phyloP scores from a whole-genome alignment of 345 rosid genomes.

The Rhizophora mangle region DNA sequence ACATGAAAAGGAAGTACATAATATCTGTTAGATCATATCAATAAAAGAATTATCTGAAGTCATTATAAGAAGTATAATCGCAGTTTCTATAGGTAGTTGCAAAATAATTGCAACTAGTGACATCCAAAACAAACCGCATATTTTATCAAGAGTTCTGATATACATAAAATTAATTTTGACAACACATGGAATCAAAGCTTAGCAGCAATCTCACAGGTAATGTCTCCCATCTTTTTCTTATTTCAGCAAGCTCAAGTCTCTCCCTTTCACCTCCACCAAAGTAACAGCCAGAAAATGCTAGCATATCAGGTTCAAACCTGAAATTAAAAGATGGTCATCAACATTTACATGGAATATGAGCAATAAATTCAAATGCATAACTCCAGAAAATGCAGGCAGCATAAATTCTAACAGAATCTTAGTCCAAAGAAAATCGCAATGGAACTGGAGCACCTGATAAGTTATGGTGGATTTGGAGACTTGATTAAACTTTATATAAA shows the following conservation, averaged over 20 bases:
- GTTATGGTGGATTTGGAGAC: too few species aligned
- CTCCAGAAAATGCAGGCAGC: not conserved
- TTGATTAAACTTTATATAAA: too few species aligned
- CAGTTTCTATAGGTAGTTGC: not conserved
- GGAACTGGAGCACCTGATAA: not conserved
- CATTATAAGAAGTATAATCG: not conserved
- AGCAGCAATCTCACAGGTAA: conserved; percentile 70
- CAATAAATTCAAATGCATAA: not conserved
- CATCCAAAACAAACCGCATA: not conserved
- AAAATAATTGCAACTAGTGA: not conserved
- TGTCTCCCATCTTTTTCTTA: conserved; percentile 94
- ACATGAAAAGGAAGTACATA: not conserved
- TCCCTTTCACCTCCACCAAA: conserved; percentile 99
- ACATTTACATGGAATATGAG: not conserved
- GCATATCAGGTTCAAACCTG: conserved; percentile 99
- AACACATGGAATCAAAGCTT: not conserved
- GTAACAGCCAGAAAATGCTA: conserved; percentile 98
- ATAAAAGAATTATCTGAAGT: not conserved
- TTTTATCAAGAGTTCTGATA: not conserved
- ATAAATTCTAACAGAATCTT: not conserved
- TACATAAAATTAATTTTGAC: not conserved
- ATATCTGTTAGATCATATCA: not conserved
- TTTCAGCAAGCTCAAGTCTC: conserved; percentile 77
- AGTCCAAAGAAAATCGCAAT: not conserved
- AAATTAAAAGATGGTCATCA: not conserved